Percentiles rank a stretch among this genome's conserved stretches.
These are phyloP conservation scores for Cyphellophora europaea DNA, from an alignment of 2,329 filamentous ascomycete species.

Conservation along the genomic window DNA sequence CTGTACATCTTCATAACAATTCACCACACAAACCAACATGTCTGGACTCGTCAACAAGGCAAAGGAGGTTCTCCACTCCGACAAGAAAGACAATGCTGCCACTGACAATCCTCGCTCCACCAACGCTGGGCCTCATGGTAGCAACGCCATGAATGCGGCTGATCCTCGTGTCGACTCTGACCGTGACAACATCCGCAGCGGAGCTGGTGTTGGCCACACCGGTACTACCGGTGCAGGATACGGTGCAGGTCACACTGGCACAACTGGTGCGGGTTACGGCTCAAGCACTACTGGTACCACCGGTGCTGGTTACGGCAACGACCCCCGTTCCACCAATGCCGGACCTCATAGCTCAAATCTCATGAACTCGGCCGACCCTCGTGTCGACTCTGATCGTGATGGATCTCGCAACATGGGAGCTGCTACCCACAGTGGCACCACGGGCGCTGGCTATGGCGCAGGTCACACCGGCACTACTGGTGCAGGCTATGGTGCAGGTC, in stretches of 20 bases:
- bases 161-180: slow-evolving; percentile 22
- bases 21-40: slow-evolving; percentile 28
- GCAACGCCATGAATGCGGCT: slow-evolving; percentile 34
- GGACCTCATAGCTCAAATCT: slow-evolving; percentile 29
- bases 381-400: slow-evolving; percentile 26
- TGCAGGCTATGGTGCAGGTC: slow-evolving; percentile 15
- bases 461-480: slow-evolving; percentile 18
- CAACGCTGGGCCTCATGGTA: slow-evolving; percentile 33
- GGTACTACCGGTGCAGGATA: slow-evolving; percentile 8
- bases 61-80: slow-evolving; percentile 33
- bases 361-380: slow-evolving; percentile 31
- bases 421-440: slow-evolving; percentile 6
- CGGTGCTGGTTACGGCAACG: not conserved
- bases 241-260: slow-evolving; percentile 8
- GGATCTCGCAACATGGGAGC: slow-evolving; percentile 5
- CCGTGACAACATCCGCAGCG: slow-evolving; percentile 4
- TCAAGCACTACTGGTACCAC: slow-evolving; percentile 8
- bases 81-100: slow-evolving; percentile 18
- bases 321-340: slow-evolving; percentile 10
- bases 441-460: slow-evolving; percentile 9
- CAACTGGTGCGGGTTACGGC: slow-evolving; percentile 3
- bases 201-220: slow-evolving; percentile 5
- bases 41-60: slow-evolving; percentile 37
- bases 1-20: too few relatives aligned
- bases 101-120: slow-evolving; percentile 9